Base-by-base conservation (phyloP, 2,329 filamentous ascomycete genomes). In the Apiospora saccharicola region DNA sequence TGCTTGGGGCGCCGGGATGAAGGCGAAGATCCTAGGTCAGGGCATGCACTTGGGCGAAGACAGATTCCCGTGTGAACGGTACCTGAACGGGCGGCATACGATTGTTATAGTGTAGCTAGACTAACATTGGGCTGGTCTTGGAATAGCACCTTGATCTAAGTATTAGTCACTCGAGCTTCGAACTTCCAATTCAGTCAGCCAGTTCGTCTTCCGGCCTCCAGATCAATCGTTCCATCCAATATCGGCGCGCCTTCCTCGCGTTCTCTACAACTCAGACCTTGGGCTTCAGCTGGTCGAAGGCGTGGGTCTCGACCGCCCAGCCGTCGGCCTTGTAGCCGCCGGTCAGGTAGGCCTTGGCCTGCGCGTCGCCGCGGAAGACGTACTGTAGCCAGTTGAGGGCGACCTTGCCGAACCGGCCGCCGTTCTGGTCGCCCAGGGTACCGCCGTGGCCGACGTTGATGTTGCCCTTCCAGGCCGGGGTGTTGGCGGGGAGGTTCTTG, bases 401-500 rank as follows among this genome's bases (percentile, higher is more conserved):
- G 24, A 73, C 74, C 46, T 67, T 74, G 68, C 74, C 76, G 69
- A 75, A 75, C 8, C 57, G 47, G 49, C 76, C 76, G 10, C 75
- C 75, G n/a, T 74, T 72, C 13, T 71, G 70, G 41, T 77, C 74
- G 43, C 24, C 34, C 44, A 75, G 74, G 26, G 76, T 76, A 5
- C 75, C 76, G 53, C 75, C 75, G 49, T 76, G 76, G 19, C 76
- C 76, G 19, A 75, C 71, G 57, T 72, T 64, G 53, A 73, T 69
- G 71, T 76, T 77, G 43, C 76, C 76, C 46, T 73, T 71, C 76
- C 76, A 77, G 1, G 72, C 47, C 24, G 76, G 76, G 16, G 74
- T 72, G 13, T 73, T 73, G 26, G 70, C 49, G 6, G 57, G 71
- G 16, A 76, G 71, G 57, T 68, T 67, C 22, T 70, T 64, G 71